Evolutionary conservation across 2,329 filamentous ascomycete species (phyloP).

Genomic region (Coniella vitis): DNA sequence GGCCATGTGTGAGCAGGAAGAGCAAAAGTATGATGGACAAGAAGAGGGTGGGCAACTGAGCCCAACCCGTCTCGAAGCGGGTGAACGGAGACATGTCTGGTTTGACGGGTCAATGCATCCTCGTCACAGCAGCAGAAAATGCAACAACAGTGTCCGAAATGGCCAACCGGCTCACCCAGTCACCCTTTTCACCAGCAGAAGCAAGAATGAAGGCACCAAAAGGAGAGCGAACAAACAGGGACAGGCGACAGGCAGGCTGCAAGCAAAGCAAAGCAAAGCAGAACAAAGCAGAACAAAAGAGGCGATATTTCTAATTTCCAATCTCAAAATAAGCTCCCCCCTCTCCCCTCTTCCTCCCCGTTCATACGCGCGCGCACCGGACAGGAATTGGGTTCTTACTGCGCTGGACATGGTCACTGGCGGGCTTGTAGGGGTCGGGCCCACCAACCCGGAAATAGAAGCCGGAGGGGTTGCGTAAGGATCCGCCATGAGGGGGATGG

Average conservation of each 20-base stretch:
- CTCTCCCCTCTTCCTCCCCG: too few relatives aligned
- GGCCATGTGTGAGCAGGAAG: not conserved
- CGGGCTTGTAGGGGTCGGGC: slow-evolving; percentile 1
- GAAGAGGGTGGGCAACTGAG: not conserved
- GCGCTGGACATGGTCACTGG: slow-evolving; percentile 1
- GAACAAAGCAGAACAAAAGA: too few relatives aligned
- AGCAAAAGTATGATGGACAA: not conserved
- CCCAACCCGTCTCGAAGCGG: not conserved
- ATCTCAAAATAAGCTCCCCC: too few relatives aligned
- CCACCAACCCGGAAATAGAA: not conserved
- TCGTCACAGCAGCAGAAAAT: not conserved
- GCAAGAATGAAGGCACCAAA: not conserved
- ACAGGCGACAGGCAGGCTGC: not conserved
- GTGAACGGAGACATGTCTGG: not conserved
- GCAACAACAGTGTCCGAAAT: too few relatives aligned
- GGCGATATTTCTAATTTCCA: too few relatives aligned
- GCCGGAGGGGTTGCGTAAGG: not conserved
- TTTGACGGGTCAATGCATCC: not conserved
- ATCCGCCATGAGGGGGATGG: slow-evolving; percentile 7
- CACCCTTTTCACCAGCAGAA: not conserved
- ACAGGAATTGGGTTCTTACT: slow-evolving; percentile 3
- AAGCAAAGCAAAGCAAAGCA: too few relatives aligned
- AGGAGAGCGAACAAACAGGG: slow-evolving; percentile 1
- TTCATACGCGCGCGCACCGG: too few relatives aligned
- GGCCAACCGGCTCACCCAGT: too few relatives aligned